phyloP scores from a whole-genome alignment of 2,329 filamentous ascomycete genomes.

The Pestalotiopsis sp. region DNA sequence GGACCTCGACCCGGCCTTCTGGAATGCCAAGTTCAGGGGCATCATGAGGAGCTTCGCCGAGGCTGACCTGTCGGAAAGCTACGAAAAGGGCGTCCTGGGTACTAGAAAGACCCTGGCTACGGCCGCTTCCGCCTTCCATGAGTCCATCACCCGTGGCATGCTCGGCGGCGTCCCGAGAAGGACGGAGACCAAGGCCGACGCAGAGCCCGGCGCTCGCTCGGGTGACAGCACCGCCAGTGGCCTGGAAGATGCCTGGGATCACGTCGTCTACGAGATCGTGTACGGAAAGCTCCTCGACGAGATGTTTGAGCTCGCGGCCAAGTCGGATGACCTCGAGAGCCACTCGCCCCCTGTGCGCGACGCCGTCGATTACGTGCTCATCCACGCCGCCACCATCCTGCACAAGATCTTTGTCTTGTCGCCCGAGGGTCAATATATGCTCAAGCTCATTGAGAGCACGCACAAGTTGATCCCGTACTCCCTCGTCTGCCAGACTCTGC shows the following conservation, averaged over 20 bases:
- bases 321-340: conserved; percentile 63
- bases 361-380: conserved; percentile 57
- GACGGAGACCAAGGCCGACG: not conserved
- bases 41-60: conserved; percentile 64
- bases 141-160: conserved; percentile 67
- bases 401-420: conserved; percentile 75
- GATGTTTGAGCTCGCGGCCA: conserved; percentile 61
- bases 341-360: conserved; percentile 64
- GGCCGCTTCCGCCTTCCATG: conserved; percentile 68
- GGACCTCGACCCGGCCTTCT: conserved; percentile 65
- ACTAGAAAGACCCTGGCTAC: conserved; percentile 76
- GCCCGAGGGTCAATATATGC: conserved; percentile 73
- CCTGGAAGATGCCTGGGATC: conserved; percentile 65
- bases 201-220: not conserved
- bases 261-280: conserved; percentile 65
- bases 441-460: conserved; percentile 70
- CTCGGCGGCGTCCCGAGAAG: conserved; percentile 57
- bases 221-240: conserved; percentile 54
- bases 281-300: conserved; percentile 70
- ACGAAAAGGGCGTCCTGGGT: conserved; percentile 76
- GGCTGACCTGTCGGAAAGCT: conserved; percentile 76
- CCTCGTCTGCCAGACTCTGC: conserved; percentile 71
- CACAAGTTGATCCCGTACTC: conserved; percentile 73
- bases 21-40: conserved; percentile 61
- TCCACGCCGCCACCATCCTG: conserved; percentile 70